Evolutionary conservation across 1,139 yeast genomes (phyloP), one percentile per base, ranked within the genome.

Genomic region (Saccharomyces uvarum): DNA sequence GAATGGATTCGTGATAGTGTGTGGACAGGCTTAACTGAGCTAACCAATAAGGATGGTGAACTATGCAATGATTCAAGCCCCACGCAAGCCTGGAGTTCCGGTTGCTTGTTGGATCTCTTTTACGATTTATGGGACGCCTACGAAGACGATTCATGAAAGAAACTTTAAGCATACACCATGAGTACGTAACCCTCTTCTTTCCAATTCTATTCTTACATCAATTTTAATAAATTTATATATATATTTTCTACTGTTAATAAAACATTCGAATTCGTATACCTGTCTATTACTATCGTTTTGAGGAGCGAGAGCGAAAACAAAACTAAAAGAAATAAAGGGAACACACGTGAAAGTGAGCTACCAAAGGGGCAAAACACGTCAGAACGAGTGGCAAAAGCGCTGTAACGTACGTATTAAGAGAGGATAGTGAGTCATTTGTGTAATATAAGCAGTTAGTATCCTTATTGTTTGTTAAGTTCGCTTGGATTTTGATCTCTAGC

Each of bases 31-130:
- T 73, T 93, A 60, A 83, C 98, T 0, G 99, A 93, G 69, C 76
- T 93, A 66, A 90, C 98, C 5, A 90, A 93, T 68, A 88, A 87
- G 70, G 84, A 86, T 64, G 98, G 98, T 3, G 83, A 75, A 44
- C 63, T 83, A 11, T 93, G 98, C 70, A 65, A 70, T 14, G 99
- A 93, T 69, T 88, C 96, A 1, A 86, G 96, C 61, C 97, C 98
- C 3, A 84, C 97, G 0, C 99, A 93, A 70, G 98, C 98, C 0
- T 93, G 99, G 99, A 87, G 96, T 67, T 74, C 90, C 0, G 86
- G 95, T 2, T 88, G 97, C 64, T 73, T 93, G 57, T 73, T 93
- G 52, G 98, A 93, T 68, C 73, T 93, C 56, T 87, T 84, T 70
- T 77, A 78, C 60, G 96, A 89, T 65, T 69, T 82, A 47, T 80